Evolutionary conservation across 495 filamentous ascomycete genomes (phyloP).

Genomic region (Parmelia sp.): DNA sequence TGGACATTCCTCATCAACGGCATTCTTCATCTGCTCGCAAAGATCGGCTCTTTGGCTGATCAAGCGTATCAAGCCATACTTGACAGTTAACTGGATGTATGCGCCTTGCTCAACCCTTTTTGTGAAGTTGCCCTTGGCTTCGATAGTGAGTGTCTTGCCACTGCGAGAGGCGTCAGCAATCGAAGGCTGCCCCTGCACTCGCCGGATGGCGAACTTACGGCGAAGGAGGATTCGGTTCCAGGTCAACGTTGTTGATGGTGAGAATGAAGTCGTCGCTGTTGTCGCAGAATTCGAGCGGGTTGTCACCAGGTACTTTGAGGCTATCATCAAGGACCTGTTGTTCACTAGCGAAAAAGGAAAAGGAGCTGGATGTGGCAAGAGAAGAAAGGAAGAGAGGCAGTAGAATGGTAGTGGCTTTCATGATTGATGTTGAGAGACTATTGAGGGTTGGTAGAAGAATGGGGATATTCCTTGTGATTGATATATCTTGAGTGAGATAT

Average conservation of each 20-base stretch:
- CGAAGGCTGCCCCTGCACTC: background rate
- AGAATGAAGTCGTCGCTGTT: slow-evolving; percentile 56
- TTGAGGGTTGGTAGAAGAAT: background rate
- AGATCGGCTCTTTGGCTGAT: slow-evolving; percentile 72
- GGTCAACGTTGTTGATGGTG: slow-evolving; percentile 67
- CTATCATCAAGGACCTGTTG: slow-evolving; percentile 32
- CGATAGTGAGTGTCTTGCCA: slow-evolving; percentile 70
- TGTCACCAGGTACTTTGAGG: slow-evolving; percentile 60
- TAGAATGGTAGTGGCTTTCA: slow-evolving; percentile 27
- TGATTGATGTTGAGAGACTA: slow-evolving; percentile 8
- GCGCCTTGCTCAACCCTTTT: slow-evolving; percentile 68
- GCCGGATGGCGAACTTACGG: slow-evolving; percentile 54
- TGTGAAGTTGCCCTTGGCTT: slow-evolving; percentile 64
- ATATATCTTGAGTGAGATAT: background rate
- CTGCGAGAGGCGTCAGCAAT: slow-evolving; percentile 40
- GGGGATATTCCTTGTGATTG: background rate
- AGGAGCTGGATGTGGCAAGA: slow-evolving; percentile 24
- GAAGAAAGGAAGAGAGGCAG: slow-evolving; percentile 28
- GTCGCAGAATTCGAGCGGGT: slow-evolving; percentile 68
- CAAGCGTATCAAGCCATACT: slow-evolving; percentile 87
- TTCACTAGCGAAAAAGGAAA: slow-evolving; percentile 25
- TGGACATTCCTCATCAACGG: slow-evolving; percentile 76
- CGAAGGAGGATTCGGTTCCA: slow-evolving; percentile 78
- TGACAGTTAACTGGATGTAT: slow-evolving; percentile 73
- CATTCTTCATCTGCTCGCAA: slow-evolving; percentile 80